These are phyloP conservation scores for Corchorus capsularis DNA, from an alignment of 345 rosid genomes.

Conservation along the genomic window DNA sequence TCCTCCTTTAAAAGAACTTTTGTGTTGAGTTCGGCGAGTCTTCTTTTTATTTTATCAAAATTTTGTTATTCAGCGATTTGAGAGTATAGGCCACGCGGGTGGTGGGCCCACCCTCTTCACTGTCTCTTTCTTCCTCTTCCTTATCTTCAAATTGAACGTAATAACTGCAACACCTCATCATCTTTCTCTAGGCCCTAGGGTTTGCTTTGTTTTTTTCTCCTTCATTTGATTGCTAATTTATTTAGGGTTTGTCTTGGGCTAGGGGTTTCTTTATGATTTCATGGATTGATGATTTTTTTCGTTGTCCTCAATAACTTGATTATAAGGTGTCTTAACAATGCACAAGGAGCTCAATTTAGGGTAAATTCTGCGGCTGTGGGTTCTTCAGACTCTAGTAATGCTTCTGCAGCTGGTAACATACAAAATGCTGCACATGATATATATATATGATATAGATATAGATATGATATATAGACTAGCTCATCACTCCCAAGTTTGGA, in stretches of 20 bases:
- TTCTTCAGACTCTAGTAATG: constrained; percentile 41
- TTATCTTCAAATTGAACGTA: constrained; percentile 64
- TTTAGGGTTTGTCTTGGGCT: constrained; percentile 15
- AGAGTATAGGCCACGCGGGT: too few relatives aligned
- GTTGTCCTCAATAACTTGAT: constrained; percentile 38
- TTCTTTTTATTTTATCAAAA: too few relatives aligned
- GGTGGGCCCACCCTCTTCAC: constrained; percentile 69
- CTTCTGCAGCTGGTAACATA: constrained; percentile 39
- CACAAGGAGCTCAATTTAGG: constrained; percentile 73
- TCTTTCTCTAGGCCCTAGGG: neutral
- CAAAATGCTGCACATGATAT: constrained; percentile 64
- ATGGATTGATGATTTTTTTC: neutral
- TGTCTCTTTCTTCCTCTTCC: constrained; percentile 44
- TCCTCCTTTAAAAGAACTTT: too few relatives aligned
- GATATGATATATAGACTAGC: constrained; percentile 71
- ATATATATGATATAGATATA: too few relatives aligned
- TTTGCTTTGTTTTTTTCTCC: neutral
- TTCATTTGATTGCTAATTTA: neutral
- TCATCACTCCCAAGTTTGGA: constrained; percentile 98
- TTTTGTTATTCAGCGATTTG: too few relatives aligned
- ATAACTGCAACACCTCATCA: neutral
- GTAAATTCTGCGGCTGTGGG: constrained; percentile 43
- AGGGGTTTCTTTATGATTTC: neutral
- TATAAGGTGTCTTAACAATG: constrained; percentile 70
- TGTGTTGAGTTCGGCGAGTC: too few relatives aligned